phyloP scores from a whole-genome alignment of 805 yeast genomes.

The Lipomyces lipofer region DNA sequence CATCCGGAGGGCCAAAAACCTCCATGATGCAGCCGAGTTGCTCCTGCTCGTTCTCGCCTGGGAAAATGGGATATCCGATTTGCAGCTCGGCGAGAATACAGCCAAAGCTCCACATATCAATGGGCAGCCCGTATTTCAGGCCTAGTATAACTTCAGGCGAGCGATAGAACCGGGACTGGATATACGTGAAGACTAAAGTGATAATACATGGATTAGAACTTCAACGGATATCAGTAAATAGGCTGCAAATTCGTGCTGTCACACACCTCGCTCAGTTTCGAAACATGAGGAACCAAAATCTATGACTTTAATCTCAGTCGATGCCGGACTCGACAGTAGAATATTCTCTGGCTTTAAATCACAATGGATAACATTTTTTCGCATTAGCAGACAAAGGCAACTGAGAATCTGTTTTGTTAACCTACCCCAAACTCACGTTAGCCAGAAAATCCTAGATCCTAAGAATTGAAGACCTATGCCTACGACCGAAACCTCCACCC shows the following conservation, averaged over 20 bases:
- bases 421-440: no score
- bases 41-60: conserved; percentile 84
- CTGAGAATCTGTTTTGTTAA: conserved; percentile 58
- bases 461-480: no score
- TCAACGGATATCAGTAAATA: no score
- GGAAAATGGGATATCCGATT: conserved; percentile 91
- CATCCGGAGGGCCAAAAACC: conserved; percentile 83
- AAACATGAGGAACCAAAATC: conserved; percentile 68
- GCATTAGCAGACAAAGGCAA: conserved; percentile 63
- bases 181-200: conserved; percentile 74
- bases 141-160: conserved; percentile 97
- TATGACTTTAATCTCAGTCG: conserved; percentile 61
- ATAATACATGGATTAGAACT: no score
- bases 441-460: no score
- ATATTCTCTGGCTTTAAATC: conserved; percentile 86
- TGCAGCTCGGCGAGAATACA: conserved; percentile 95
- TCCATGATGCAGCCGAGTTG: conserved; percentile 91
- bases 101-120: conserved; percentile 97
- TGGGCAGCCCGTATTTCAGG: conserved; percentile 80
- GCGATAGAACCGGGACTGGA: conserved; percentile 92
- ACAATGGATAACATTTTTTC: conserved; percentile 66
- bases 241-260: no score
- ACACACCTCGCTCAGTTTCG: conserved; percentile 55
- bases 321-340: conserved; percentile 51
- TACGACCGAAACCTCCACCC: not conserved